These are phyloP conservation scores for Didymella pomorum DNA, from an alignment of 2,329 filamentous ascomycete genomes.

Conservation along the genomic window DNA sequence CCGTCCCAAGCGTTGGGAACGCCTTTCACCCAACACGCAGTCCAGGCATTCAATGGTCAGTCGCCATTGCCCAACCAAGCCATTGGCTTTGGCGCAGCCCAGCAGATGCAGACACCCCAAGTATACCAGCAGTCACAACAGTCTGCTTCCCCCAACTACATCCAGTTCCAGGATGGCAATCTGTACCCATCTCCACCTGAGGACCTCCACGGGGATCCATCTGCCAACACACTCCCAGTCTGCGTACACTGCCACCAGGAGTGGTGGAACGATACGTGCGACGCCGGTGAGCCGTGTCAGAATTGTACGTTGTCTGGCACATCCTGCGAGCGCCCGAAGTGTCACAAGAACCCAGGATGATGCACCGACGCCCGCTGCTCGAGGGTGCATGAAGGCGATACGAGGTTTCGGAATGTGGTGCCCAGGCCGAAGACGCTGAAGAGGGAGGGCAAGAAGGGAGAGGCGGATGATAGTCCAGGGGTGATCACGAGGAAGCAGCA, in stretches of 20 bases:
- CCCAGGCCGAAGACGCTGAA: constrained; percentile 12
- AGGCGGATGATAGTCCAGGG: not conserved
- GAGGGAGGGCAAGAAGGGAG: constrained; percentile 3
- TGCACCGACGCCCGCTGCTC: constrained; percentile 1
- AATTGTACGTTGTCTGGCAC: constrained; percentile 5
- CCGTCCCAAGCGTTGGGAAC: not conserved
- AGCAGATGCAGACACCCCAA: not conserved
- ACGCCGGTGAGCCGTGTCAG: constrained; percentile 13
- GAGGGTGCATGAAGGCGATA: constrained; percentile 6
- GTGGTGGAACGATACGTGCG: constrained; percentile 20
- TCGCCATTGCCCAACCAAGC: not conserved
- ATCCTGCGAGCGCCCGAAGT: constrained; percentile 8
- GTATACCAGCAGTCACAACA: not conserved
- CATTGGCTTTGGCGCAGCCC: not conserved
- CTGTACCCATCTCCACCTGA: not conserved
- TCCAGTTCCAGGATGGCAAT: not conserved
- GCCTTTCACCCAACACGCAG: not conserved
- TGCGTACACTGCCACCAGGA: constrained; percentile 17
- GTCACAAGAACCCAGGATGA: not conserved
- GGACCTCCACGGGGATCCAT: not conserved
- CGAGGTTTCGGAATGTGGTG: constrained; percentile 1
- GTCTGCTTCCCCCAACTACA: not conserved
- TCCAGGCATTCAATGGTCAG: not conserved
- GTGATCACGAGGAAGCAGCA: not conserved
- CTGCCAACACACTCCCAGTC: not conserved